Conservation (phyloP, 306 rosid genomes). For the Prunus dulcis region DNA sequence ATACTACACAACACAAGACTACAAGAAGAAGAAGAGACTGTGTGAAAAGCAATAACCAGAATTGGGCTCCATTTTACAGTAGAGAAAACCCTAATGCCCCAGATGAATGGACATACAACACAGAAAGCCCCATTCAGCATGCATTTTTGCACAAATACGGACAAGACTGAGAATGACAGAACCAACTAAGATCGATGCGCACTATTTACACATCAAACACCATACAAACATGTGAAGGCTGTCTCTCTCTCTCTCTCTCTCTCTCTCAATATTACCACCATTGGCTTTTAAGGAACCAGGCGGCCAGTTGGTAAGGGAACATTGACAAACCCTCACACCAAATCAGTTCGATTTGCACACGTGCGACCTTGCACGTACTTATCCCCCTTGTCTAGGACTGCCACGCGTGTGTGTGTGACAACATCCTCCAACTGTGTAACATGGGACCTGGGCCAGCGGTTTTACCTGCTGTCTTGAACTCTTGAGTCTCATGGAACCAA, state of each 20-base stretch:
- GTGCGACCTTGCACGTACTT: conserved; percentile 24
- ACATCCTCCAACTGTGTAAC: not conserved
- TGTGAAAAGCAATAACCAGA: conserved; percentile 1
- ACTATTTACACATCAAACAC: not conserved
- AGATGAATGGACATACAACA: not conserved
- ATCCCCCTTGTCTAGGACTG: not conserved
- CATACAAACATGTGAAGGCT: not conserved
- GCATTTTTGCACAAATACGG: not conserved
- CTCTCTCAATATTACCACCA: conserved; percentile 19
- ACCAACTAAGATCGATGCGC: not conserved
- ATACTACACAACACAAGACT: not conserved
- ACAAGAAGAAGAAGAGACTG: not conserved
- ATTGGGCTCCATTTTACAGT: conserved; percentile 50
- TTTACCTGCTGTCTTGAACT: no score
- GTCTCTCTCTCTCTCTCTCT: conserved; percentile 8
- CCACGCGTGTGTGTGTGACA: no score
- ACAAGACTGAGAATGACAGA: not conserved
- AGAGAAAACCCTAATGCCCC: conserved; percentile 10
- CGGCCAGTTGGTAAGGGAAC: conserved; percentile 52
- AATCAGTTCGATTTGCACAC: conserved; percentile 35
- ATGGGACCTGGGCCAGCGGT: not conserved
- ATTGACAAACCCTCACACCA: conserved; percentile 44
- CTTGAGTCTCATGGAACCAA: not conserved
- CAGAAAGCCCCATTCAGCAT: not conserved
- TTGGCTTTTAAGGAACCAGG: conserved; percentile 17